Percentiles rank a stretch among this genome's conserved stretches.
phyloP scores from a whole-genome alignment of 2,329 filamentous ascomycete genomes.

The Teratosphaeria gauchensis region DNA sequence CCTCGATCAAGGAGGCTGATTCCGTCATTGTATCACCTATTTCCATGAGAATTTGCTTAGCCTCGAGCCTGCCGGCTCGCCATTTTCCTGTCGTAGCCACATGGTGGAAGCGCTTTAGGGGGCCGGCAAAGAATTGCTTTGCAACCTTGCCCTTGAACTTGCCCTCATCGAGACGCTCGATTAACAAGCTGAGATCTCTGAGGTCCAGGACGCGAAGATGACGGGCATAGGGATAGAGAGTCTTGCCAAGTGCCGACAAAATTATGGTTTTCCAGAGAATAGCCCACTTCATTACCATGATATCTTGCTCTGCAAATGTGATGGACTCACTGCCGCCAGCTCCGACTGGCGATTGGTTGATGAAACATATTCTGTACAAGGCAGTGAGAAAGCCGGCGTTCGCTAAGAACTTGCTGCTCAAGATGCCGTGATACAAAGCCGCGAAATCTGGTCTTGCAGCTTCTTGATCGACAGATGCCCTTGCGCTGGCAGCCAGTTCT shows the following conservation, averaged over 20 bases:
- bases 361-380: slow-evolving; percentile 45
- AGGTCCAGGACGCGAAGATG: slow-evolving; percentile 58
- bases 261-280: slow-evolving; percentile 60
- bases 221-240: slow-evolving; percentile 58
- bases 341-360: slow-evolving; percentile 32
- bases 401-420: slow-evolving; percentile 47
- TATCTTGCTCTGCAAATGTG: slow-evolving; percentile 33
- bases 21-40: slow-evolving; percentile 37
- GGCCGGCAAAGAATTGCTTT: slow-evolving; percentile 46
- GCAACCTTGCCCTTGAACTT: slow-evolving; percentile 50
- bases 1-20: slow-evolving; percentile 42
- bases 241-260: slow-evolving; percentile 52
- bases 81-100: slow-evolving; percentile 17
- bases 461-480: background rate
- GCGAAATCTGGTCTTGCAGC: slow-evolving; percentile 42
- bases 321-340: slow-evolving; percentile 35
- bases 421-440: slow-evolving; percentile 51
- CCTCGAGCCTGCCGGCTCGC: slow-evolving; percentile 28
- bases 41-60: slow-evolving; percentile 34
- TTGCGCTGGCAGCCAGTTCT: slow-evolving; percentile 40
- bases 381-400: slow-evolving; percentile 48
- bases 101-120: slow-evolving; percentile 36
- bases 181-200: slow-evolving; percentile 48
- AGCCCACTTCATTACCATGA: slow-evolving; percentile 48
- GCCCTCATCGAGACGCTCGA: slow-evolving; percentile 54